phyloP scores from a whole-genome alignment of 768 basidiomycete genomes.

The Auricularia sp. region DNA sequence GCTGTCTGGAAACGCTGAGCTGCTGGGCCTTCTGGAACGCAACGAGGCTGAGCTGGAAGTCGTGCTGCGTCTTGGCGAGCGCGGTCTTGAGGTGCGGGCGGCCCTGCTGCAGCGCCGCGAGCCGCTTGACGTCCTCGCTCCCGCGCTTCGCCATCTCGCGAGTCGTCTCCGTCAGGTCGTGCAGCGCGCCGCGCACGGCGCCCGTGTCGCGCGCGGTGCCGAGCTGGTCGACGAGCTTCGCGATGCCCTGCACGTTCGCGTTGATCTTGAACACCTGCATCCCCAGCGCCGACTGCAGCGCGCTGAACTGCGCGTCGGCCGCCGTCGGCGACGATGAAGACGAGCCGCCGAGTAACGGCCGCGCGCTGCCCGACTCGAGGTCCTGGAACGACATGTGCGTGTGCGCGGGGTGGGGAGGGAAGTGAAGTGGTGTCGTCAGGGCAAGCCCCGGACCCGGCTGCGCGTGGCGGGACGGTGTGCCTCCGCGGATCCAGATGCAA shows the following conservation, averaged over 20 bases:
- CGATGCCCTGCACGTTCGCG: conserved; percentile 89
- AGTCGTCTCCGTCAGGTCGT: conserved; percentile 85
- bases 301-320: conserved; percentile 62
- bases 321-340: conserved; percentile 14
- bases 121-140: conserved; percentile 82
- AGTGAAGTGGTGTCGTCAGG: too few species aligned
- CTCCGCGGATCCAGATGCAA: too few species aligned
- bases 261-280: conserved; percentile 99
- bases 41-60: conserved; percentile 80
- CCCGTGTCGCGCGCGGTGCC: conserved; percentile 78
- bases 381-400: conserved; percentile 10
- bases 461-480: too few species aligned
- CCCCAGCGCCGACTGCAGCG: conserved; percentile 68
- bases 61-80: conserved; percentile 87
- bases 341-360: too few species aligned
- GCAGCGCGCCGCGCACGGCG: conserved; percentile 75
- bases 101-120: conserved; percentile 55
- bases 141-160: conserved; percentile 91
- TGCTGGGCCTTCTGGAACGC: conserved; percentile 90
- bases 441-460: too few species aligned
- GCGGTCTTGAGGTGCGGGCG: conserved; percentile 76
- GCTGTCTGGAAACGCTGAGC: conserved; percentile 79
- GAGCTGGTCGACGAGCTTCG: conserved; percentile 93
- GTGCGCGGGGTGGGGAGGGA: too few species aligned
- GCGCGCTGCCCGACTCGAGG: conserved; percentile 7